Conservation (phyloP, 192 early-diverging fungal species). For the Funneliformis geosporum region DNA sequence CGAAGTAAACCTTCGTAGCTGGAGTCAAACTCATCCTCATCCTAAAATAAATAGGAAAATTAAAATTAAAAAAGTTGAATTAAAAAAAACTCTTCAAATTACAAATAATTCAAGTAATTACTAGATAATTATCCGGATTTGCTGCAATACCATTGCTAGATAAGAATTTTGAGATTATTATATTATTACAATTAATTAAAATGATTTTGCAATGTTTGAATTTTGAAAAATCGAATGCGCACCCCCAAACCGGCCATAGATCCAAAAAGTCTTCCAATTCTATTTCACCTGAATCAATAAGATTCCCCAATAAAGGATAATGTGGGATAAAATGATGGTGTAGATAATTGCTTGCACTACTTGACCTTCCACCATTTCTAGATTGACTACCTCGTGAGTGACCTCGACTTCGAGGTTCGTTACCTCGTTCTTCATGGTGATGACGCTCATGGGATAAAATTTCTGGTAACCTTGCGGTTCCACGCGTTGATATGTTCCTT, state of each 20-base stretch:
- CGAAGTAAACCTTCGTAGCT: slow-evolving; percentile 39
- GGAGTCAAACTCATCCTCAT: slow-evolving; percentile 42
- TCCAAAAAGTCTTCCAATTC: slow-evolving; percentile 30
- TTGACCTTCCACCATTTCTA: slow-evolving; percentile 1
- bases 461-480: slow-evolving; percentile 1
- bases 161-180: neutral
- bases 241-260: slow-evolving; percentile 23
- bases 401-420: slow-evolving; percentile 13
- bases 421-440: slow-evolving; percentile 26
- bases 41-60: slow-evolving; percentile 14
- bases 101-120: slow-evolving; percentile 1
- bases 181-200: neutral
- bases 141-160: slow-evolving; percentile 25
- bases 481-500: neutral
- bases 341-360: slow-evolving; percentile 3
- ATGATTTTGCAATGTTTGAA: neutral
- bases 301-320: slow-evolving; percentile 22
- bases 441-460: slow-evolving; percentile 9
- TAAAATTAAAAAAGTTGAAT: neutral
- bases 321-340: slow-evolving; percentile 32
- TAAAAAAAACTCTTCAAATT: neutral
- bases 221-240: neutral
- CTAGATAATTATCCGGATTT: slow-evolving; percentile 35
- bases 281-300: slow-evolving; percentile 24
- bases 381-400: slow-evolving; percentile 10